Percentiles rank a stretch among this genome's conserved stretches.
Evolutionary conservation across 2,329 filamentous ascomycete genomes (phyloP).

Genomic region (Alternaria postmessia): DNA sequence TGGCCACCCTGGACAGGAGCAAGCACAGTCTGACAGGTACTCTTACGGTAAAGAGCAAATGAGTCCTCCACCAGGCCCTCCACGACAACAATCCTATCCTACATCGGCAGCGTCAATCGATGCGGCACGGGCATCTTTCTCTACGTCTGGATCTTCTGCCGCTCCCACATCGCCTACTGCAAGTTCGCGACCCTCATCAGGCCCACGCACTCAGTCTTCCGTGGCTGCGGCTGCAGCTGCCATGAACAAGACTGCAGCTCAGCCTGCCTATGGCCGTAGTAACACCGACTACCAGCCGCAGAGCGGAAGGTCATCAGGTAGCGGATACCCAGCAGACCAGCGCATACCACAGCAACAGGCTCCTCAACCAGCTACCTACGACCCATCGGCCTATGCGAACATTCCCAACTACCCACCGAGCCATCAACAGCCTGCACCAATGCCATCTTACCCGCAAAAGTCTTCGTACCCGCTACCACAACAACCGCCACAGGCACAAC

Average conservation of each 20-base stretch:
- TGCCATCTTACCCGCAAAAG: conserved; percentile 45
- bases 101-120: conserved; percentile 54
- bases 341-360: conserved; percentile 53
- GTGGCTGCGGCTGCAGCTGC: conserved; percentile 58
- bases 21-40: conserved; percentile 52
- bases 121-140: conserved; percentile 59
- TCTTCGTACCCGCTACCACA: conserved; percentile 43
- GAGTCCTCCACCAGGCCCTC: conserved; percentile 47
- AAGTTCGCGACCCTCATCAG: conserved; percentile 55
- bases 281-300: conserved; percentile 54
- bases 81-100: conserved; percentile 53
- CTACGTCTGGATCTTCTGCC: conserved; percentile 44
- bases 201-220: conserved; percentile 60
- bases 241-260: conserved; percentile 51
- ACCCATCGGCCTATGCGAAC: conserved; percentile 76
- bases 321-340: conserved; percentile 51
- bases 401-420: conserved; percentile 49
- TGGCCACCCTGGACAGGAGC: conserved; percentile 52
- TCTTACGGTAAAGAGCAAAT: conserved; percentile 59
- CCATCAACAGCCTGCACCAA: conserved; percentile 45
- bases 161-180: conserved; percentile 59
- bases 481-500: conserved; percentile 60
- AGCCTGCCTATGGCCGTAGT: conserved; percentile 55
- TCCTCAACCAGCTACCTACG: conserved; percentile 70
- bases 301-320: conserved; percentile 42